Conservation (phyloP, 1,284 basidiomycete genomes). For the Marasmius fiardii region DNA sequence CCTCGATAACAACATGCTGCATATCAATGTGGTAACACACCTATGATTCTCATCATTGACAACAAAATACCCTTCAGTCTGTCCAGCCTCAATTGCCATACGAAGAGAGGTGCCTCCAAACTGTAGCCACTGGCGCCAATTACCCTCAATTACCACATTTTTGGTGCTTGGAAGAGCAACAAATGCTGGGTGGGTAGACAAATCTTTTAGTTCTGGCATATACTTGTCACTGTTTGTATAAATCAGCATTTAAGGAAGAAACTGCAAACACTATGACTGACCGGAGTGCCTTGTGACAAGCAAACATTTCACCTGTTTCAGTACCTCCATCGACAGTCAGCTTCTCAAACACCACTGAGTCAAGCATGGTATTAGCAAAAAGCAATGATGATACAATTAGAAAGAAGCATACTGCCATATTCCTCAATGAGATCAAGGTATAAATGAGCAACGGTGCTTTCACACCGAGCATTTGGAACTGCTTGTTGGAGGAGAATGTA, state of each 20-base stretch:
- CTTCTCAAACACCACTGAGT: not conserved
- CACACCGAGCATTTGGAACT: constrained; percentile 21
- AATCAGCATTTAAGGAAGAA: not conserved
- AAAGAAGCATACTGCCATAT: constrained; percentile 15
- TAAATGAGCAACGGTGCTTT: constrained; percentile 23
- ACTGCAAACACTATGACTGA: not conserved
- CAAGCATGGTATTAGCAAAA: not conserved
- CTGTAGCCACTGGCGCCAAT: no score
- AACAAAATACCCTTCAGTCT: not conserved
- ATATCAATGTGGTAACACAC: not conserved
- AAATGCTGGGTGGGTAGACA: no score
- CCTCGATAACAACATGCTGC: not conserved
- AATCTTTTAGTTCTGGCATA: no score
- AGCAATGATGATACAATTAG: not conserved
- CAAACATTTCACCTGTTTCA: not conserved
- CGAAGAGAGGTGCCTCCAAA: no score
- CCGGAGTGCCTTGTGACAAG: not conserved
- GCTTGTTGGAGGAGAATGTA: constrained; percentile 17
- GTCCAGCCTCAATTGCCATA: not conserved
- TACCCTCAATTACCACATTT: no score
- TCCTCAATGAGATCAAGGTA: constrained; percentile 25
- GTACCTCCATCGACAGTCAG: not conserved
- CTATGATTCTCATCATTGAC: not conserved
- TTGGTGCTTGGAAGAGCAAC: no score
- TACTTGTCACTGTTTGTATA: not conserved